phyloP scores from a whole-genome alignment of 1,139 yeast species.

The Candida labiduridarum region DNA sequence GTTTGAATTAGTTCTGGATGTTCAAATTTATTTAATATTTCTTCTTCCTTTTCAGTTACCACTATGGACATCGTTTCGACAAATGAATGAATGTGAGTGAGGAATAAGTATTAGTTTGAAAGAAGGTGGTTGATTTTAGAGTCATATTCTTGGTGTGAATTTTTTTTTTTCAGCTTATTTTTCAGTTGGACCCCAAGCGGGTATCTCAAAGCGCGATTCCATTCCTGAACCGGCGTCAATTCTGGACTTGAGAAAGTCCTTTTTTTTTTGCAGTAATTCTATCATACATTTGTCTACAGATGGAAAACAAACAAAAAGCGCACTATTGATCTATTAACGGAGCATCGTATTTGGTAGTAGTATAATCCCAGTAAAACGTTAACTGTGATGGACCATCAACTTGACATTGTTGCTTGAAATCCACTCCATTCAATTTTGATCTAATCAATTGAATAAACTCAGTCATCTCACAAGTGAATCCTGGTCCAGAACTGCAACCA shows the following conservation, averaged over 20 bases:
- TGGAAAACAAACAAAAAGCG: no score
- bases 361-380: constrained; percentile 41
- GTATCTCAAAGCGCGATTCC: neutral
- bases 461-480: constrained; percentile 54
- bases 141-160: neutral
- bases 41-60: constrained; percentile 32
- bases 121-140: neutral
- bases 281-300: neutral
- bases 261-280: neutral
- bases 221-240: neutral
- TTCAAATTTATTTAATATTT: constrained; percentile 18
- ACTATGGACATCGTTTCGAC: constrained; percentile 27
- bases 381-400: constrained; percentile 25
- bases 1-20: constrained; percentile 9
- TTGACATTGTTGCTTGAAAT: constrained; percentile 36
- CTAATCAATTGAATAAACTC: constrained; percentile 39
- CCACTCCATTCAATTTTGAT: constrained; percentile 31
- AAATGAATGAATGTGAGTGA: neutral
- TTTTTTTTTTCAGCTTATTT: neutral
- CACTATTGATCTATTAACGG: constrained; percentile 16
- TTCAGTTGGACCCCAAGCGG: neutral
- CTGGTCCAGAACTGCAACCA: constrained; percentile 53
- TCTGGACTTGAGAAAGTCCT: neutral
- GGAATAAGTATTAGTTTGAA: neutral
- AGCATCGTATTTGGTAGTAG: constrained; percentile 29